Base-by-base conservation (phyloP, 208 protist genomes). In the Leishmania martiniquensis region DNA sequence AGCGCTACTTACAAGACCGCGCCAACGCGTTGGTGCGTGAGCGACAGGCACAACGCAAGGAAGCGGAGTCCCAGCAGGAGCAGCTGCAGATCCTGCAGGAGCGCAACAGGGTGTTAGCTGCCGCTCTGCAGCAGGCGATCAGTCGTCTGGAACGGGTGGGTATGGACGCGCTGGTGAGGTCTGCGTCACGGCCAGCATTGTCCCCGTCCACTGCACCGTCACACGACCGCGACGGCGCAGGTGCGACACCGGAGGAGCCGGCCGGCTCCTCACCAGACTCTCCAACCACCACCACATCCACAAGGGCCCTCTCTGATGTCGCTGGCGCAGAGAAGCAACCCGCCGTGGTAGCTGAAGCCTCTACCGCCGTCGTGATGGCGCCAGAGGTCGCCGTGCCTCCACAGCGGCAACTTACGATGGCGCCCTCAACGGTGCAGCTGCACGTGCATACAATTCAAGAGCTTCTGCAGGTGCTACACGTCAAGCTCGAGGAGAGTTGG, bases 81-180 rank as follows among this genome's bases (percentile, higher is more conserved):
- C 69, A 86, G 52, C 32, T 88, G 52, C 49, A 52, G 34, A 60
- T 71, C 2, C 72, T 92, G 52, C 77, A 83, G 47, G 80, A 83
- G 63, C 84, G 83, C 67, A 87, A 87, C 47, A 78, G 69, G 29
- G 75, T 85, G 13, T 62, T 88, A 17, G 63, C 85, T 7, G 81
- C 80, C 7, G 88, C 83, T 13, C 80, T 90, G 55, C 83, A 81
- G 68, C 71, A 79, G 63, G 87, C 87, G 4, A 84, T 78, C 25
- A 44, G 57, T 25, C 79, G 75, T 12, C 57, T 79, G 2, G 79
- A 79, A 74, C 74, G 72, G 2, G 74, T 78, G n/a, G 47, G 74
- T 29, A 74, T 44, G 22, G 75, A 83, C 32, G 74, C 45, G 15
- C 65, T 82, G 4, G 78, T 82, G 52, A 59, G 78, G 13, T 77